Conservation (phyloP, 768 basidiomycete genomes). For the Suillus ampliporus region DNA sequence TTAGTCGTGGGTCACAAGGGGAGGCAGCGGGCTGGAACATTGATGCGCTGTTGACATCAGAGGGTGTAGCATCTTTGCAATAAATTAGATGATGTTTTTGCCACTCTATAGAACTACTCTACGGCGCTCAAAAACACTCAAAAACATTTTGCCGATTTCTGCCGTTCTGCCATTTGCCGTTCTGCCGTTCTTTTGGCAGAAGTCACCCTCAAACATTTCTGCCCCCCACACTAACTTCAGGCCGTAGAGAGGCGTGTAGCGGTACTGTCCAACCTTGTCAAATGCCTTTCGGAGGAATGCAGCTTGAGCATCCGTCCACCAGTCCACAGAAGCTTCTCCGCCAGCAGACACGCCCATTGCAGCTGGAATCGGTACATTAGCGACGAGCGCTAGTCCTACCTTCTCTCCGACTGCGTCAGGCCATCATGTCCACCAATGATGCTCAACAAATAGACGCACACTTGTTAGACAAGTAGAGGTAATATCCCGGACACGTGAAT, state of each 20-base stretch:
- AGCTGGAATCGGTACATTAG: conserved; percentile 18
- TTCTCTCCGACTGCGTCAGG: conserved; percentile 27
- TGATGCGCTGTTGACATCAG: too few species aligned
- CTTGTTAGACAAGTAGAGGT: conserved; percentile 40
- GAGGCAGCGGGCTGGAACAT: too few species aligned
- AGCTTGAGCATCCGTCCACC: conserved; percentile 28
- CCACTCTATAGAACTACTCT: too few species aligned
- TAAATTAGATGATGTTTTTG: too few species aligned
- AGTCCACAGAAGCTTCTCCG: conserved; percentile 17
- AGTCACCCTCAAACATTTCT: too few species aligned
- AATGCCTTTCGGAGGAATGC: conserved; percentile 30
- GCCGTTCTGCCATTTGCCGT: too few species aligned
- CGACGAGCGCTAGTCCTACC: conserved; percentile 28
- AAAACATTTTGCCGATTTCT: too few species aligned
- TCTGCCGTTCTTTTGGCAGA: too few species aligned
- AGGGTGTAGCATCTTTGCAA: too few species aligned
- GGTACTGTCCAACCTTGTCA: conserved; percentile 26
- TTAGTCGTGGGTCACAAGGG: too few species aligned
- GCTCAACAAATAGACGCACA: conserved; percentile 1
- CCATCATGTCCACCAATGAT: not conserved
- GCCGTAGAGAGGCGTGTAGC: conserved; percentile 33
- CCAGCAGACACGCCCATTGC: conserved; percentile 19
- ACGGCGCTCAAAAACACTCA: too few species aligned
- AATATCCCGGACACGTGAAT: conserved; percentile 38
- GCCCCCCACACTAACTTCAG: too few species aligned